Evolutionary conservation across 768 basidiomycete species (phyloP), one percentile per base, ranked within the genome.

Genomic region (Suillus plorans): DNA sequence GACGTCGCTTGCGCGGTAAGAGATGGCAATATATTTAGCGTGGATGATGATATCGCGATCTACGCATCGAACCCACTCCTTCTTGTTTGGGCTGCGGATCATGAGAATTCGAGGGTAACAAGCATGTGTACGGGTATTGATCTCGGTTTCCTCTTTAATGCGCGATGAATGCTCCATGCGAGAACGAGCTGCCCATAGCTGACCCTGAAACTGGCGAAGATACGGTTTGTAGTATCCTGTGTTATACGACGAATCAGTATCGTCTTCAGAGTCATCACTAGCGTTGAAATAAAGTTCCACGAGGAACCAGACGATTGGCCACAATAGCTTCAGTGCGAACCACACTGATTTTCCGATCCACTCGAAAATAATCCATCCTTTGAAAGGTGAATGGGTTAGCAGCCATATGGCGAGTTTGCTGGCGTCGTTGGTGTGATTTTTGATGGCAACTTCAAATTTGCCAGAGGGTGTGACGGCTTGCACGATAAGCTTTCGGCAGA

Each of bases 121-220:
- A 0, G 67, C 49, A 25, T 39, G 69, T 5, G 69, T 71, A 20
- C 60, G 67, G 5, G 34, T 57, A 5, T 61, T 58, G 55, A 65
- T 57, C 42, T 57, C 62, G 5, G 25, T 22, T n/a, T 49, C 41
- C 4, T 63, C 58, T 16, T 61, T 41, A 22, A 37, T 0, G 18
- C 66, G 67, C 7, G 50, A 44, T 6, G 70, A 71, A 56, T 66
- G 47, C 31, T 71, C 70, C 39, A 16, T 68, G 1, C n/a, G 36
- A 4, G 70, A 71, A 28, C 70, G 69, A 13, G 70, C 69, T 22
- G 70, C 65, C 69, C 69, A 71, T 41, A 71, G 39, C 41, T 71
- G 70, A 2, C 67, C 62, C 28, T 36, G 63, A 61, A 64, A 70
- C 3, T 63, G 50, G 4, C 65, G 60, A 22, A n/a, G 25, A 20